Percentiles rank a stretch among this genome's conserved stretches.
These are phyloP conservation scores for Mycosarcoma mackinlayi DNA, from an alignment of 1,284 basidiomycete genomes.

Conservation along the genomic window DNA sequence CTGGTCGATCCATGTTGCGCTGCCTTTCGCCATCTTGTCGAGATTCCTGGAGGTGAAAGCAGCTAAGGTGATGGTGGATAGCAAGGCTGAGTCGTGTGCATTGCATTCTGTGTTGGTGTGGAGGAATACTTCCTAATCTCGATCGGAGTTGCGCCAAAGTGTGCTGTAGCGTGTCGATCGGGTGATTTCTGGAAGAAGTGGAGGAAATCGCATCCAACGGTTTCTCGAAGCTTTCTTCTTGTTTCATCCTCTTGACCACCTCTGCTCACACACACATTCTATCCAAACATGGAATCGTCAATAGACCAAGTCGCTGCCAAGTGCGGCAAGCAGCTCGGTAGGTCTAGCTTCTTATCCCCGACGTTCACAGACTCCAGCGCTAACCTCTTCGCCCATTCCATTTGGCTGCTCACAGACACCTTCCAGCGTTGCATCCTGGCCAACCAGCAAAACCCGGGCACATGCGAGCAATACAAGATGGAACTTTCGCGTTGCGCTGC, in stretches of 20 bases:
- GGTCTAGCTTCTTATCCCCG: neutral
- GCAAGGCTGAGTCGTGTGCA: conserved; percentile 1
- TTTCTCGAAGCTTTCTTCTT: neutral
- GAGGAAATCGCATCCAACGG: conserved; percentile 12
- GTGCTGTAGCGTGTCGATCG: no score
- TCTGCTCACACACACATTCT: neutral
- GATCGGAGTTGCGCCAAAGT: no score
- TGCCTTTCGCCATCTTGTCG: conserved; percentile 29
- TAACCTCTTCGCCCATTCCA: neutral
- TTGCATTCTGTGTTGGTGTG: conserved; percentile 9
- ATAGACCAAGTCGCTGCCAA: conserved; percentile 56
- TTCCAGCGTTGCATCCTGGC: conserved; percentile 65
- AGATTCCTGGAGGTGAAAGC: no score
- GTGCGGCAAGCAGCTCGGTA: conserved; percentile 54
- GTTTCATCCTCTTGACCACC: conserved; percentile 9
- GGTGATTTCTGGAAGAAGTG: conserved; percentile 11
- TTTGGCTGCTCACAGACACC: conserved; percentile 18
- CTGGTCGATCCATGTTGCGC: conserved; percentile 41
- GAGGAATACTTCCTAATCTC: conserved; percentile 1
- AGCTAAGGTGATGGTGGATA: neutral
- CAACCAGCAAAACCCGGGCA: conserved; percentile 48
- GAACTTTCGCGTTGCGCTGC: conserved; percentile 60
- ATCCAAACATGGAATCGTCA: conserved; percentile 48
- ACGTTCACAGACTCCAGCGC: neutral
- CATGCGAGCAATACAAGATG: conserved; percentile 52